These are phyloP conservation scores for Cyclotella choctawhatcheeana DNA, from an alignment of 108 stramenopile species.

Conservation along the genomic window DNA sequence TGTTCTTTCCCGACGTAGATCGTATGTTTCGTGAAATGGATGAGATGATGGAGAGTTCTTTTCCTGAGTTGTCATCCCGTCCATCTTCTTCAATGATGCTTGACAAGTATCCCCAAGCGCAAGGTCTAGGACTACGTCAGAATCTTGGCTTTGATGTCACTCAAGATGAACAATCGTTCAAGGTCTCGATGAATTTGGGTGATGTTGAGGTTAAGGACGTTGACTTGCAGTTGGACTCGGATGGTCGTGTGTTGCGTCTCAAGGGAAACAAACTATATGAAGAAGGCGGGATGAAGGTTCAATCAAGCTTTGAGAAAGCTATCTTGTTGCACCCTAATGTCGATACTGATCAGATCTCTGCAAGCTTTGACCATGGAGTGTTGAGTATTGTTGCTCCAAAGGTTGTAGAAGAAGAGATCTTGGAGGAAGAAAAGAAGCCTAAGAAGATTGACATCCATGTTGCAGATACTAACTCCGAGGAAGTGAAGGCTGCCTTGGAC, in stretches of 20 bases:
- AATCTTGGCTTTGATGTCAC: constrained; percentile 36
- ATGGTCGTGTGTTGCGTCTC: constrained; percentile 43
- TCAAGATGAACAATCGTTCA: constrained; percentile 36
- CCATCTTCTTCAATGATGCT: constrained; percentile 20
- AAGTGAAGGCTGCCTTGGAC: background rate
- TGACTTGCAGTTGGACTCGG: constrained; percentile 41
- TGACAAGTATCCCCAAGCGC: background rate
- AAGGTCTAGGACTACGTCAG: constrained; percentile 6
- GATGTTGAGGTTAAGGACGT: constrained; percentile 38
- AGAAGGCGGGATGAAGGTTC: constrained; percentile 38
- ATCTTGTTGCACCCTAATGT: constrained; percentile 35
- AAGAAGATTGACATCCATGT: constrained; percentile 41
- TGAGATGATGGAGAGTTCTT: constrained; percentile 28
- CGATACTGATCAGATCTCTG: constrained; percentile 28
- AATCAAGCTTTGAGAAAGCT: constrained; percentile 47
- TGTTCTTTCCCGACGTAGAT: constrained; percentile 34
- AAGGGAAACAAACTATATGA: constrained; percentile 38
- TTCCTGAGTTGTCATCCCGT: no score
- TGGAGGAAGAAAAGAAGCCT: constrained; percentile 14
- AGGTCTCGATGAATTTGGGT: constrained; percentile 26
- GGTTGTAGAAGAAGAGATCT: constrained; percentile 17
- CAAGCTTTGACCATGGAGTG: constrained; percentile 22
- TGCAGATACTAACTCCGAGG: background rate
- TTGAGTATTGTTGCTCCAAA: constrained; percentile 42
- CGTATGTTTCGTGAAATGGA: constrained; percentile 45